Percentiles rank a stretch among this genome's conserved stretches.
These are phyloP conservation scores for Aspergillus ruber DNA, from an alignment of 2,329 filamentous ascomycete species.

Conservation along the genomic window DNA sequence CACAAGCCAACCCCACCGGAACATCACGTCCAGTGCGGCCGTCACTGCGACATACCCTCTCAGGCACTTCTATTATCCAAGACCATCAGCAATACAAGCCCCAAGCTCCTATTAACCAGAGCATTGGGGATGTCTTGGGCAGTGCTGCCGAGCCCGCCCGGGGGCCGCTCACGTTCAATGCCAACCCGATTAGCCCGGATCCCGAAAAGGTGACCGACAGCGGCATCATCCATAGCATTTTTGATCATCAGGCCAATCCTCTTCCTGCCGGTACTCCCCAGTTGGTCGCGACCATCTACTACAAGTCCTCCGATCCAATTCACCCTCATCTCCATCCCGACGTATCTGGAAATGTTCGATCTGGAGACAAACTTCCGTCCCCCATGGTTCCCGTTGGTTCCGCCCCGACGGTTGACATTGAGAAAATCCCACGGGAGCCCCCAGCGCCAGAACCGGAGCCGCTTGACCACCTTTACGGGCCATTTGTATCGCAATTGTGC, in stretches of 20 bases:
- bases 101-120: slow-evolving; percentile 26
- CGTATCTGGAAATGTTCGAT: slow-evolving; percentile 29
- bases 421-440: slow-evolving; percentile 50
- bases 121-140: slow-evolving; percentile 32
- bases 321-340: slow-evolving; percentile 45
- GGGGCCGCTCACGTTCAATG: slow-evolving; percentile 23
- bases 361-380: slow-evolving; percentile 35
- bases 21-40: slow-evolving; percentile 31
- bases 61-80: slow-evolving; percentile 40
- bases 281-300: slow-evolving; percentile 45
- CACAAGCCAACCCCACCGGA: slow-evolving; percentile 18
- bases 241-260: slow-evolving; percentile 35
- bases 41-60: slow-evolving; percentile 37
- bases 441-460: slow-evolving; percentile 49
- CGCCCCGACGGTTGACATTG: slow-evolving; percentile 46
- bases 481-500: slow-evolving; percentile 50
- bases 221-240: slow-evolving; percentile 42
- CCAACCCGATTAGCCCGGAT: slow-evolving; percentile 33
- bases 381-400: slow-evolving; percentile 40
- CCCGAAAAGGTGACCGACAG: slow-evolving; percentile 39
- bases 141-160: slow-evolving; percentile 17
- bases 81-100: slow-evolving; percentile 46
- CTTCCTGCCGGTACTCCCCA: slow-evolving; percentile 36
- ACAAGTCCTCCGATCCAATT: slow-evolving; percentile 38
- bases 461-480: slow-evolving; percentile 50